Evolutionary conservation across 768 basidiomycete genomes (phyloP).

Genomic region (Boletus rubescentipes): DNA sequence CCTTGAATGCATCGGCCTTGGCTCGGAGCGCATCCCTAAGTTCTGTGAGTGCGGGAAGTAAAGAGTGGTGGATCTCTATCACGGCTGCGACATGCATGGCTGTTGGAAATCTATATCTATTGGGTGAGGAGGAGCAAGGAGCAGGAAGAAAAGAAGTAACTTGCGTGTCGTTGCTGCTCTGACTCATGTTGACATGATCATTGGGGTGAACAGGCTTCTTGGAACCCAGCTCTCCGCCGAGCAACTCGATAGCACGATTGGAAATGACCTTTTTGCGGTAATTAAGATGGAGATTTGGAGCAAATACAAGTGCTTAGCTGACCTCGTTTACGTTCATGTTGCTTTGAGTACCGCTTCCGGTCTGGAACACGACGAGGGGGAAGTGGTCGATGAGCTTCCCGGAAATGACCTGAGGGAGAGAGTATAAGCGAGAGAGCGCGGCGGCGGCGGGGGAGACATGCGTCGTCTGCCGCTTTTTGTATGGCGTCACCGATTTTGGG

Average conservation of each 20-base stretch:
- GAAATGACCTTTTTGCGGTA: conserved; percentile 76
- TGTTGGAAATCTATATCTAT: conserved; percentile 80
- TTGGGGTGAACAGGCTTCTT: conserved; percentile 99
- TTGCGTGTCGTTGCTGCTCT: conserved; percentile 97
- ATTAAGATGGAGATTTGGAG: neutral
- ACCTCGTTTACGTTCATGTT: conserved; percentile 99
- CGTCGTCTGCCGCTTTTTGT: conserved; percentile 91
- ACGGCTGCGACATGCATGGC: conserved; percentile 99
- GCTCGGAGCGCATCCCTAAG: conserved; percentile 81
- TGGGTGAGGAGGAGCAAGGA: neutral
- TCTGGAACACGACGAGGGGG: conserved; percentile 98
- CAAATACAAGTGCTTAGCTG: neutral
- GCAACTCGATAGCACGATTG: conserved; percentile 95
- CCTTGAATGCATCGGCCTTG: conserved; percentile 80
- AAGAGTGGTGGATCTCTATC: conserved; percentile 72
- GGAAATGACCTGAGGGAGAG: conserved; percentile 79
- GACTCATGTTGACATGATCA: conserved; percentile 99
- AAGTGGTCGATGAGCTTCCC: conserved; percentile 95
- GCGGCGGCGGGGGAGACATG: conserved; percentile 32
- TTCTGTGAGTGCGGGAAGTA: conserved; percentile 84
- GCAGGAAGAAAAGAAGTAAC: conserved; percentile 26
- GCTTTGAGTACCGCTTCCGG: conserved; percentile 96
- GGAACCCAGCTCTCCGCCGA: conserved; percentile 92
- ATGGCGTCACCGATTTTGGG: conserved; percentile 86
- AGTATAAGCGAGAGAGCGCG: conserved; percentile 1